Conservation (phyloP, 345 rosid species). For the Eucalyptus curtisii region DNA sequence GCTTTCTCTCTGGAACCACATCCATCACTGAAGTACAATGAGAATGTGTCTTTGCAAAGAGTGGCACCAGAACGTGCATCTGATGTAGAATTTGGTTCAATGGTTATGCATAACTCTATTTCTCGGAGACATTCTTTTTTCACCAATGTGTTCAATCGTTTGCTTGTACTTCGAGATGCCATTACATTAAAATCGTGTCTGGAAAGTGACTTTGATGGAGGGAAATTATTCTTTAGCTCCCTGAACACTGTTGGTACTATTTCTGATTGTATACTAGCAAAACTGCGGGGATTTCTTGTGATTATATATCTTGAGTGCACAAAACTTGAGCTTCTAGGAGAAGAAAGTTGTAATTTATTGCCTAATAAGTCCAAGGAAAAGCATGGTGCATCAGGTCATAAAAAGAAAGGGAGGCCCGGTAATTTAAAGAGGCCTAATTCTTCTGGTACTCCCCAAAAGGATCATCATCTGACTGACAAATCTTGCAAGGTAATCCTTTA, state of each 20-base stretch:
- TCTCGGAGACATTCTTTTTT: conserved; percentile 18
- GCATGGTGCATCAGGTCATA: conserved; percentile 24
- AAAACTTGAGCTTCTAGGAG: conserved; percentile 73
- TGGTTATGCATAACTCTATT: conserved; percentile 1
- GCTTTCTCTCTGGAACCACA: conserved; percentile 31
- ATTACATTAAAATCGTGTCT: conserved; percentile 19
- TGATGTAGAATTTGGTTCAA: conserved; percentile 25
- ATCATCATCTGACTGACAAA: conserved; percentile 7
- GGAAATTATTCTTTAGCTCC: conserved; percentile 56
- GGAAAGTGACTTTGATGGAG: conserved; percentile 17
- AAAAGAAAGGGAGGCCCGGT: conserved; percentile 44
- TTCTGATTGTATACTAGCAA: conserved; percentile 60
- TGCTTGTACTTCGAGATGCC: conserved; percentile 55
- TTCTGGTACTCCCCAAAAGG: conserved; percentile 10
- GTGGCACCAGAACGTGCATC: background rate
- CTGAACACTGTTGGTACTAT: conserved; percentile 48
- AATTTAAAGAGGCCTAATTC: conserved; percentile 30
- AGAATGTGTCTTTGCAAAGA: conserved; percentile 8
- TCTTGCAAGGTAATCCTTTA: conserved; percentile 34
- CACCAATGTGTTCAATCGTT: conserved; percentile 21
- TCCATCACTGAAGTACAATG: conserved; percentile 13
- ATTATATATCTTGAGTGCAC: conserved; percentile 59
- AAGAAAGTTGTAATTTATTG: conserved; percentile 26
- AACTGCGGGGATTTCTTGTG: conserved; percentile 63
- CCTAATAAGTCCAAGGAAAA: conserved; percentile 48